Base-by-base conservation (phyloP, 331 rosid species). In the Telfairia occidentalis region DNA sequence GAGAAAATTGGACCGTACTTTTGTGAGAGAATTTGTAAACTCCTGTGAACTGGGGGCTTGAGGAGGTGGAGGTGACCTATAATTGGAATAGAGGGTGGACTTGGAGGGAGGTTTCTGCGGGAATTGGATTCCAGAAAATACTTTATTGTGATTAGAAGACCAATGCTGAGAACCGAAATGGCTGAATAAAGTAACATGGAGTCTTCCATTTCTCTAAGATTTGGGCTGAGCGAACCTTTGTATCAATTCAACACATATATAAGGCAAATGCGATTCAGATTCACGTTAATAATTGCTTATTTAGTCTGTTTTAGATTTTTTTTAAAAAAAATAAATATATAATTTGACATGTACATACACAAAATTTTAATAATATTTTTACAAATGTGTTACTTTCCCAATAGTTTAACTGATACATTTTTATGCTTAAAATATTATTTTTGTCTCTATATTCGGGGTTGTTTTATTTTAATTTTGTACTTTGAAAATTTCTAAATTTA, bases 51-150 rank as follows among this genome's bases (percentile, higher is more conserved):
- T 0, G 83, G 81, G 26, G 35, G 49, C 8, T 69, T 65, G 9
- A 77, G 46, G 64, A 73, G 82, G 69, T 80, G 81, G 64, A 83
- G 81, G 16, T 83, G 83, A 8, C 83, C 86, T 0, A 83, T 21
- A 5, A 83, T 7, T 5, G 84, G 86, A 15, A 73, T 34, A 0
- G 71, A 35, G 18, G 29, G 48, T 37, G 86, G 86, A 11, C 71
- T 58, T 16, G 86, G 83, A 10, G 83, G 83, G 5, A 76, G 77
- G 16, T 61, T 71, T 7, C 29, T 37, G 53, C 2, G 38, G 46
- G 43, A 60, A 7, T 18, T 61, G 12, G 15, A 15, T 32, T 60
- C 13, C 11, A 60, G 3, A 2, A 32, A 7, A 60, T 30, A 3
- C 43, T 32, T 60, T 58, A 29, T 29, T 1, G 24, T 13, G 3